Evolutionary conservation across 352 stramenopile species (phyloP).

Genomic region (Phytophthora melonis): DNA sequence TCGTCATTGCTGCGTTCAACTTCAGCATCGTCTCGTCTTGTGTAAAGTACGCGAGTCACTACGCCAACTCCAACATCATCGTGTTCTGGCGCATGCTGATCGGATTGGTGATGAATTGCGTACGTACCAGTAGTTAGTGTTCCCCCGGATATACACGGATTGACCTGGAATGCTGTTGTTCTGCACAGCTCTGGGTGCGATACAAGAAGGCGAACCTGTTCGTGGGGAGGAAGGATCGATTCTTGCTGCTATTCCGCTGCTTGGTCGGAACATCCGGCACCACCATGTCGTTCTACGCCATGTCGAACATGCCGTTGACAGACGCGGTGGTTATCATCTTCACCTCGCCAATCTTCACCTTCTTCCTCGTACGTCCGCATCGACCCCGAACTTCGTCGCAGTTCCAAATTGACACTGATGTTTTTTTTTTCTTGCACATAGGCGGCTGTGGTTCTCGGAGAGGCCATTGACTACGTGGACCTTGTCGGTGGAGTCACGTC

Average conservation of each 20-base stretch:
- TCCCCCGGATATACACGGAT: too few relatives aligned
- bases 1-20: slow-evolving; percentile 57
- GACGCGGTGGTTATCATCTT: slow-evolving; percentile 77
- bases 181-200: slow-evolving; percentile 42
- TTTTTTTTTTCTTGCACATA: slow-evolving; percentile 9
- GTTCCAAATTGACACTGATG: not conserved
- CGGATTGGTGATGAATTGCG: slow-evolving; percentile 54
- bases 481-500: slow-evolving; percentile 51
- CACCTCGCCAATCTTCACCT: slow-evolving; percentile 65
- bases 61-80: slow-evolving; percentile 54
- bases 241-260: slow-evolving; percentile 54
- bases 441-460: slow-evolving; percentile 57
- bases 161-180: not conserved
- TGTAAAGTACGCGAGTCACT: slow-evolving; percentile 59
- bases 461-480: slow-evolving; percentile 53
- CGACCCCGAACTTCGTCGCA: too few relatives aligned
- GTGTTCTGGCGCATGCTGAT: slow-evolving; percentile 68
- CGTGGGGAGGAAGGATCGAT: slow-evolving; percentile 40
- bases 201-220: slow-evolving; percentile 46
- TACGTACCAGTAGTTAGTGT: slow-evolving; percentile 18
- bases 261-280: slow-evolving; percentile 56
- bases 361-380: slow-evolving; percentile 50
- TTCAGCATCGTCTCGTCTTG: slow-evolving; percentile 69
- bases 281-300: slow-evolving; percentile 58
- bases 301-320: slow-evolving; percentile 73